A percentile compares a stretch with the other conserved stretches of the same genome.
Conservation (phyloP, 257 asterid species). For the Dorcoceras hygrometricum region DNA sequence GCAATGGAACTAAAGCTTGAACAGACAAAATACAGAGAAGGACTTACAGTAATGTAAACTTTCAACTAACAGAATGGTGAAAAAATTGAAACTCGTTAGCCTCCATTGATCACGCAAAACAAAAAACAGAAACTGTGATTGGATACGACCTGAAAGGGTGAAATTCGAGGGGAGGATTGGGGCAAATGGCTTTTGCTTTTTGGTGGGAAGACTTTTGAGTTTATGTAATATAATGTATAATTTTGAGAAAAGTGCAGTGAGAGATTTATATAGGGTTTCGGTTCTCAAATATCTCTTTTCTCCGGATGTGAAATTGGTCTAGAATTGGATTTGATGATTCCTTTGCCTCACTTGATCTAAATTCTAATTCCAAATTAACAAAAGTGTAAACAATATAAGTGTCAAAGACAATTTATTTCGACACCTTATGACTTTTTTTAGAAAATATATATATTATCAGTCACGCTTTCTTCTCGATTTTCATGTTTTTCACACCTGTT, state of each 20-base stretch:
- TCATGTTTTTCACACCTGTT: too few relatives aligned
- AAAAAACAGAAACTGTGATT: neutral
- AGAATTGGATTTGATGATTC: slow-evolving; percentile 59
- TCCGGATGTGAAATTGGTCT: slow-evolving; percentile 52
- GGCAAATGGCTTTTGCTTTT: slow-evolving; percentile 37
- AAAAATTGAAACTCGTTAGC: slow-evolving; percentile 51
- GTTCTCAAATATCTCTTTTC: slow-evolving; percentile 37
- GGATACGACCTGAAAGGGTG: slow-evolving; percentile 1
- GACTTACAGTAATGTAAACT: slow-evolving; percentile 29
- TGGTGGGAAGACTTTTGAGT: slow-evolving; percentile 51
- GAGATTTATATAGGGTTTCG: slow-evolving; percentile 30
- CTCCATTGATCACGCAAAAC: slow-evolving; percentile 60
- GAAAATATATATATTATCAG: too few relatives aligned
- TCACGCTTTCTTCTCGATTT: too few relatives aligned
- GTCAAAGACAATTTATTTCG: too few relatives aligned
- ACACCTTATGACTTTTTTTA: too few relatives aligned
- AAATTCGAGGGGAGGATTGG: slow-evolving; percentile 8
- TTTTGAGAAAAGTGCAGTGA: too few relatives aligned
- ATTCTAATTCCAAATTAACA: too few relatives aligned
- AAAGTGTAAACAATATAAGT: too few relatives aligned
- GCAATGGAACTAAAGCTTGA: neutral
- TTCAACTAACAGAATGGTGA: slow-evolving; percentile 55
- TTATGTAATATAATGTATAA: too few relatives aligned
- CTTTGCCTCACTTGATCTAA: slow-evolving; percentile 43
- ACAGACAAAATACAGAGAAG: neutral